Percentiles rank a stretch among this genome's conserved stretches.
Conservation (phyloP, 345 rosid genomes). For the Kandelia obovata region DNA sequence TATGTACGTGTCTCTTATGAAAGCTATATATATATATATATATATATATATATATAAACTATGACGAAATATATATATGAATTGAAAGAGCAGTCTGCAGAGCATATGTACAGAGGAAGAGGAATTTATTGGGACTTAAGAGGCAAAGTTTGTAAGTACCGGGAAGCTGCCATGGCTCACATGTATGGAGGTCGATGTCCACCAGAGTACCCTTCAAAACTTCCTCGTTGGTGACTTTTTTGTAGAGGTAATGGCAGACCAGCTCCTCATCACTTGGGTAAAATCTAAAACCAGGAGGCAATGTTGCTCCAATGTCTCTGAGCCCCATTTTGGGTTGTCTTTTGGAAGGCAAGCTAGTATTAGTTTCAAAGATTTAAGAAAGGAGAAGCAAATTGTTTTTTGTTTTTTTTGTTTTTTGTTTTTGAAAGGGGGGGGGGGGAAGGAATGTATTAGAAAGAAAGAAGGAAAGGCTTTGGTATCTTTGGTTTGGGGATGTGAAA, state of each 20-base stretch:
- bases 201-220: constrained; percentile 69
- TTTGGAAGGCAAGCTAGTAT: neutral
- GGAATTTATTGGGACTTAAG: neutral
- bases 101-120: neutral
- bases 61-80: too few relatives aligned
- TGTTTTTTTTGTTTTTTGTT: too few relatives aligned
- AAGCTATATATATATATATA: too few relatives aligned
- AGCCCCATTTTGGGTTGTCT: constrained; percentile 50
- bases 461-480: constrained; percentile 8
- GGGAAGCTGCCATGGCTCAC: constrained; percentile 99
- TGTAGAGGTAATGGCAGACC: constrained; percentile 91
- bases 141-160: constrained; percentile 39
- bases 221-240: constrained; percentile 68
- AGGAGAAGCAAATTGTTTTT: neutral
- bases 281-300: constrained; percentile 97
- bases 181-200: constrained; percentile 87
- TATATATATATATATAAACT: too few relatives aligned
- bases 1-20: too few relatives aligned
- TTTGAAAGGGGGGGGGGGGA: neutral
- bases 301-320: constrained; percentile 86
- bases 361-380: neutral
- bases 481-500: constrained; percentile 22
- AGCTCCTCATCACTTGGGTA: constrained; percentile 95
- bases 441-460: constrained; percentile 9
- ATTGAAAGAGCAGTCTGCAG: too few relatives aligned